phyloP scores from a whole-genome alignment of 2,329 filamentous ascomycete genomes.

The Penicillium sp. region DNA sequence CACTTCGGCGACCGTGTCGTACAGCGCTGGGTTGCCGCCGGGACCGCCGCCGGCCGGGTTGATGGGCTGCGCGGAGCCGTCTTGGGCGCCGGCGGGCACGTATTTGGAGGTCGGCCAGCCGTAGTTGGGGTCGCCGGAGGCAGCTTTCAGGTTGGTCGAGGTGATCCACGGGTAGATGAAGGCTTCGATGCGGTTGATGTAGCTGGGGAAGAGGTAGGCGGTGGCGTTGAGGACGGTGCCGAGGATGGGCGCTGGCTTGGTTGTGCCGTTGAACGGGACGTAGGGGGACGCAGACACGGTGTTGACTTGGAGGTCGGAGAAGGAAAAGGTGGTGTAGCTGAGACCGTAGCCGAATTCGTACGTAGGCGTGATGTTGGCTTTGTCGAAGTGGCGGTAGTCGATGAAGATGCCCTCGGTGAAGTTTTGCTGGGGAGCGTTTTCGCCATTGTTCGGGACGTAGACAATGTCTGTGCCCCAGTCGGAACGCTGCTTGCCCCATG shows the following conservation, averaged over 20 bases:
- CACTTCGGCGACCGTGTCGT: constrained; percentile 48
- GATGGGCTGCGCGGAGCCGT: constrained; percentile 54
- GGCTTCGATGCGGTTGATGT: constrained; percentile 46
- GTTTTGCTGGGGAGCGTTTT: constrained; percentile 54
- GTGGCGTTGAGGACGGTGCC: constrained; percentile 47
- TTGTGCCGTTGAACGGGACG: constrained; percentile 50
- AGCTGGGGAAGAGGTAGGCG: constrained; percentile 55
- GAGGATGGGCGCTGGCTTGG: constrained; percentile 50
- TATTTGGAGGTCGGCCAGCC: constrained; percentile 48
- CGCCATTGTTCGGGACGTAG: constrained; percentile 56
- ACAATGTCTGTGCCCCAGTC: constrained; percentile 57
- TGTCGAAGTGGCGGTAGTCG: constrained; percentile 52
- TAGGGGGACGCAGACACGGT: constrained; percentile 47
- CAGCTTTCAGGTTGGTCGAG: constrained; percentile 51
- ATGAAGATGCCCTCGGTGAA: constrained; percentile 62
- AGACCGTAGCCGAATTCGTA: constrained; percentile 62
- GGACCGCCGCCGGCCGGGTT: constrained; percentile 56
- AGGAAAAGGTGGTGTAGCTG: constrained; percentile 60
- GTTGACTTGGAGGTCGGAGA: constrained; percentile 54
- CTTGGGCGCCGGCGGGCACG: constrained; percentile 48
- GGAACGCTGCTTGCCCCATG: constrained; percentile 50
- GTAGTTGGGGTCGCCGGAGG: constrained; percentile 53
- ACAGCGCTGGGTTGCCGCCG: constrained; percentile 57
- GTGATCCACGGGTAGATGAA: constrained; percentile 66
- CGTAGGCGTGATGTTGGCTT: constrained; percentile 52